Conservation (phyloP, 306 rosid genomes). For the Malus sylvestris region DNA sequence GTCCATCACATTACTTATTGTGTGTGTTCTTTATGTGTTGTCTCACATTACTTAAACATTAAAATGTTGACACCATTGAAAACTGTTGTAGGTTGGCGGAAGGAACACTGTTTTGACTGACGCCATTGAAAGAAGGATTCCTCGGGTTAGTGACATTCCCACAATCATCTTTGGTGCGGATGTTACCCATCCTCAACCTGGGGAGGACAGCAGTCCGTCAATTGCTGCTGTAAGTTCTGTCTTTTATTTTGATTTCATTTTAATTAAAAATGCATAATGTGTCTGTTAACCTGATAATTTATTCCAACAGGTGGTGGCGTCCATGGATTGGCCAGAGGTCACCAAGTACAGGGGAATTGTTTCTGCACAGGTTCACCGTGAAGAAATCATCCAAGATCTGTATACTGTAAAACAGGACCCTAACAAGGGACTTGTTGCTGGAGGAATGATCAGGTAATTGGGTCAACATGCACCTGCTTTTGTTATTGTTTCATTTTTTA, state of each 20-base stretch:
- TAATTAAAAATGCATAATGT: neutral
- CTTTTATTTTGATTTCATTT: neutral
- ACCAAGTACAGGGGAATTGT: conserved; percentile 59
- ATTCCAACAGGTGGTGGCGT: conserved; percentile 65
- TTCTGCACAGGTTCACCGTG: conserved; percentile 54
- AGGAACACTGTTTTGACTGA: conserved; percentile 53
- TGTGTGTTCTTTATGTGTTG: neutral
- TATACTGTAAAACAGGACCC: conserved; percentile 19
- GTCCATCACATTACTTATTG: neutral
- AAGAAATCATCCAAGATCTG: conserved; percentile 73
- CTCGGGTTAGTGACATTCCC: conserved; percentile 45
- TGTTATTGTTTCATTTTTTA: too few species aligned
- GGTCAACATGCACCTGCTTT: neutral
- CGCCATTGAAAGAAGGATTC: conserved; percentile 41
- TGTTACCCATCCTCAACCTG: conserved; percentile 76
- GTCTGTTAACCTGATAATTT: neutral
- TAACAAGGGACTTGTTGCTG: conserved; percentile 26
- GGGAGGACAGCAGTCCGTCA: conserved; percentile 63
- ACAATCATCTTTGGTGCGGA: conserved; percentile 79
- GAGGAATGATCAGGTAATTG: conserved; percentile 66
- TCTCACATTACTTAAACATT: too few species aligned
- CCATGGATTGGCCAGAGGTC: conserved; percentile 84
- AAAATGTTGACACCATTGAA: neutral
- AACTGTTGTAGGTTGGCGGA: conserved; percentile 58
- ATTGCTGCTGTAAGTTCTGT: conserved; percentile 68